Base-by-base conservation (phyloP, 345 rosid species). In the Pistacia vera region DNA sequence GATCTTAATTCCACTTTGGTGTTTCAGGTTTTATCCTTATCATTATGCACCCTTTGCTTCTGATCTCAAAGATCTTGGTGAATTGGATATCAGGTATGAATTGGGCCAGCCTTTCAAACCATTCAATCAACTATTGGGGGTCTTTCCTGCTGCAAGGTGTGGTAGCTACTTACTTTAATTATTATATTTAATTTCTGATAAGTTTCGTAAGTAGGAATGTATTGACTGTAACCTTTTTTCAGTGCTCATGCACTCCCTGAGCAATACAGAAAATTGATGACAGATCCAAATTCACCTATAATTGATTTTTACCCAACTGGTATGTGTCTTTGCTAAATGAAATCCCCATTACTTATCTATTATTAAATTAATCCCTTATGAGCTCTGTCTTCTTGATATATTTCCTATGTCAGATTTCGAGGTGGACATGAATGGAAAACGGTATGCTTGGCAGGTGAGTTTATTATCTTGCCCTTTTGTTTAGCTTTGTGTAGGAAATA, bases 21-120 rank as follows among this genome's bases (percentile, higher is more conserved):
- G 52, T 51, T 85, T 75, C 87, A 90, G 97, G 97, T 96, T 91
- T 85, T 96, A 92, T 85, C 99, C 98, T 7, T 96, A 93, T 76
- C 97, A 96, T 76, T 93, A 93, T 84, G 99, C 99, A 12, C 99
- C 99, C 73, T 96, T 96, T 86, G 99, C 99, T 69, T 93, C 98
- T 77, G 99, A 96, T 89, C 88, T 96, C 65, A 96, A 84, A 85
- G 84, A 78, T 77, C 97, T 96, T 66, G 93, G 77, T 71, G 77
- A 87, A 83, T 79, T 96, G 85, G 68, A 93, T 65, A 91, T 92
- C 48, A 82, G 66, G 38, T 94, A 88, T 84, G 92, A 94, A 75
- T 64, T 91, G 52, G 98, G 98, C 30, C 57, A 88, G 55, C 97
- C 97, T 38, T 93, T 96, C 81, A 93, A 89, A 78, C 99, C 98